Evolutionary conservation across 2,329 filamentous ascomycete genomes (phyloP).

Genomic region (Ophioceras dolichostomum): DNA sequence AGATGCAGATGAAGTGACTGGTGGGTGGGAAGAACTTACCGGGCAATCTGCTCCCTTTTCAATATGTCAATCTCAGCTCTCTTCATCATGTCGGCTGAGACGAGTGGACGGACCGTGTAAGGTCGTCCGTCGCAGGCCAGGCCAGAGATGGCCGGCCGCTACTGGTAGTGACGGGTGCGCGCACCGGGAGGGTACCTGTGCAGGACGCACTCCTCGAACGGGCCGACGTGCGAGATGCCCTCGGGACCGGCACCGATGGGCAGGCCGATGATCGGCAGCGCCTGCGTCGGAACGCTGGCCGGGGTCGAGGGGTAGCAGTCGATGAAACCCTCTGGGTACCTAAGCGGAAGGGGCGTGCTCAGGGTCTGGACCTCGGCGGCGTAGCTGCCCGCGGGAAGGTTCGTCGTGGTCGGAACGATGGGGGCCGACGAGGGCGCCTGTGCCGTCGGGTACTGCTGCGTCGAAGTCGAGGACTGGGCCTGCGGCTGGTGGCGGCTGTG

Average conservation of each 20-base stretch:
- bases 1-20: no score
- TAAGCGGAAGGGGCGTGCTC: background rate
- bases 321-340: background rate
- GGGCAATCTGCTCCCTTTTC: no score
- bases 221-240: slow-evolving; percentile 10
- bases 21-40: no score
- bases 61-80: no score
- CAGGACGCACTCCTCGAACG: slow-evolving; percentile 4
- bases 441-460: no score
- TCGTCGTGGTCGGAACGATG: background rate
- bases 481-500: background rate
- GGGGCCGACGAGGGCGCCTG: no score
- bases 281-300: background rate
- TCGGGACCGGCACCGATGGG: slow-evolving; percentile 30
- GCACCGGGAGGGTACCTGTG: background rate
- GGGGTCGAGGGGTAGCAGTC: background rate
- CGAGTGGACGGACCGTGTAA: no score
- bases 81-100: no score
- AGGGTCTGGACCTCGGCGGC: background rate
- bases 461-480: background rate
- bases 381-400: background rate
- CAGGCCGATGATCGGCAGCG: slow-evolving; percentile 18
- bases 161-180: slow-evolving; percentile 1
- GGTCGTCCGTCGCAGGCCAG: no score
- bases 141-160: no score